A percentile compares a stretch with the other conserved stretches of the same genome.
Conservation (phyloP, 2,329 filamentous ascomycete genomes). For the Pseudogymnoascus sp. region DNA sequence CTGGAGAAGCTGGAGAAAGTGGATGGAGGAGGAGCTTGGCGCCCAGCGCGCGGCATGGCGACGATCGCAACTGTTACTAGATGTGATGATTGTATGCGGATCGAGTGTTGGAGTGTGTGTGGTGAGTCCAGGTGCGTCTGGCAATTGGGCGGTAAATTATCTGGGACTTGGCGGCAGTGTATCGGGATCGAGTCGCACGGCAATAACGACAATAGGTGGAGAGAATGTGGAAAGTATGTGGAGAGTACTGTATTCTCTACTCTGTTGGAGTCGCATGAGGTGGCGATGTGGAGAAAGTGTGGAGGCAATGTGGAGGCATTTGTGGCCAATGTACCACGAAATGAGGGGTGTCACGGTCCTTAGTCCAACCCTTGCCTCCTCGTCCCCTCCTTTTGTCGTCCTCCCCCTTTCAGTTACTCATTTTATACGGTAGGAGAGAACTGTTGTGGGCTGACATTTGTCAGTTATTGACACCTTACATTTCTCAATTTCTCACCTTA, state of each 20-base stretch:
- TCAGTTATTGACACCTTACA: slow-evolving; percentile 1
- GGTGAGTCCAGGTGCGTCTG: not conserved
- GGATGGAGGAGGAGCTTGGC: not conserved
- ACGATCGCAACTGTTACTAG: slow-evolving; percentile 7
- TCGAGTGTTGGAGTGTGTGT: not conserved
- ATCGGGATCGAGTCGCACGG: not conserved
- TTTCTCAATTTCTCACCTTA: not conserved
- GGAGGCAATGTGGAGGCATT: not conserved
- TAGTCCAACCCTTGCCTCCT: not conserved
- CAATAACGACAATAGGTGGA: not conserved
- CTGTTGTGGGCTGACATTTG: not conserved
- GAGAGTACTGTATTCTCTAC: not conserved
- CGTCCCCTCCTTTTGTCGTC: not conserved
- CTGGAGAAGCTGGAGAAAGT: slow-evolving; percentile 5
- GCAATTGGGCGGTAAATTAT: not conserved
- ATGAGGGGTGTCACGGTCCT: slow-evolving; percentile 5
- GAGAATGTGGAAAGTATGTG: not conserved
- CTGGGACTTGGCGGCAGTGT: not conserved
- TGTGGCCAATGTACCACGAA: not conserved
- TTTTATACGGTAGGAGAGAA: not conserved
- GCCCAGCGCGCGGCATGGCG: not conserved
- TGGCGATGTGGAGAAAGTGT: not conserved
- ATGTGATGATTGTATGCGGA: not conserved
- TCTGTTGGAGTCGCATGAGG: not conserved
- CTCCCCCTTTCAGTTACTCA: not conserved